phyloP scores from a whole-genome alignment of 176 grass and related monocot species.

The Sorghum bicolor region Sorghum_bicolor_NCBIv3 NC_012876.2:56526001-56526500 shows the following conservation, averaged over 20 bases:
- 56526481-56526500: too few species aligned
- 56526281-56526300: neutral
- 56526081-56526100: conserved; percentile 19
- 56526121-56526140: neutral
- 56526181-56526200: neutral
- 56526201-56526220: neutral
- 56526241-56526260: neutral
- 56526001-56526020: neutral
- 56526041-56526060: neutral
- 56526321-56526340: neutral
- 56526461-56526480: too few species aligned
- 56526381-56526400: too few species aligned
- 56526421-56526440: too few species aligned
- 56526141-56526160: neutral
- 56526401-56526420: too few species aligned
- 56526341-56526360: neutral
- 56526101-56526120: neutral
- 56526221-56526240: neutral
- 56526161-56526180: neutral
- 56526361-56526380: neutral
- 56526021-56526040: neutral
- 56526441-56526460: too few species aligned
- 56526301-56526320: neutral
- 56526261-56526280: neutral
- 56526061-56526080: neutral